Evolutionary conservation across 225 moss, liverwort and hornwort genomes (phyloP), one percentile per base, ranked within the genome.

Genomic region (Rhytidiadelphus loreus): DNA sequence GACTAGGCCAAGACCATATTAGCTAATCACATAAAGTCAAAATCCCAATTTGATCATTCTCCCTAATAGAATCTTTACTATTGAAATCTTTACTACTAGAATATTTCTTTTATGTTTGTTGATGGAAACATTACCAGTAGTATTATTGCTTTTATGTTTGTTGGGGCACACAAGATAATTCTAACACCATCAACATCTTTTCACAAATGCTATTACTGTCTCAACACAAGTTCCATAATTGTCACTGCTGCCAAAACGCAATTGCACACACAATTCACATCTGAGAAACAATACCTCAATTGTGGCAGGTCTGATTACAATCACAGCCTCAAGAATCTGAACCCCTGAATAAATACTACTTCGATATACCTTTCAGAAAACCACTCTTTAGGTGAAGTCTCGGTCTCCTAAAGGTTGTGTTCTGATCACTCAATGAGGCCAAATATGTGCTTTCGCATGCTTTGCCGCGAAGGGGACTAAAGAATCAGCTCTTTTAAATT

Each of bases 401-500:
- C 65, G 29, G 85, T 57, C 89, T 86, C 83, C 86, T 64, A 15
- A 65, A 69, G 53, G 33, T 22, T 57, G 50, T 64, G 80, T 85
- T 84, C 44, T 82, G 53, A 82, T 68, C 25, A 68, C 62, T 60
- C 79, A 74, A 75, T 88, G 80, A 81, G 55, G 69, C 39, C 57
- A 48, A 83, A 73, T 53, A 58, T 59, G 61, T 83, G 87, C 57
- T 86, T 90, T 75, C 88, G 69, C 92, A 83, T 56, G 84, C 84
- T 90, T 88, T 68, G 75, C 86, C 15, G 55, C 71, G 78, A 88
- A 90, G 71, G 61, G 61, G 84, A 82, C 63, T n/a, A 81, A 81
- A 89, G 52, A 84, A 87, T 82, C 64, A 87, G 50, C 61, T 57
- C 58, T 75, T n/a, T 56, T 76, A 87, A 88, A 89, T 69, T 92